Evolutionary conservation across 306 rosid genomes (phyloP), one percentile per base, ranked within the genome.

Genomic region (Sindora glabra): DNA sequence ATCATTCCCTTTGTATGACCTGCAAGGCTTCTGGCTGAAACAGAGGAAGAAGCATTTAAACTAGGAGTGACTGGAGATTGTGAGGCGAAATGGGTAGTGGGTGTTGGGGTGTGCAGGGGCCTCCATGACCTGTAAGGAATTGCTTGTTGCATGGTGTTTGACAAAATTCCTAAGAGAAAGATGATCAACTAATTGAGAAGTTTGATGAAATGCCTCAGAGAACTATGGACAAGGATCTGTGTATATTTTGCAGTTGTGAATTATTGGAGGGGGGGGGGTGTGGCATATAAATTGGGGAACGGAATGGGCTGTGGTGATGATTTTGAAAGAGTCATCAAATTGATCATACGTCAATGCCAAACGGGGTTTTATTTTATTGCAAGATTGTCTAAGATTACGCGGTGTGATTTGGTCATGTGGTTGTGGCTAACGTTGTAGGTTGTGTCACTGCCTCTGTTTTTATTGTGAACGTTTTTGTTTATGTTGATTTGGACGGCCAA

Each of bases 61-160:
- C n/a, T n/a, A n/a, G 3, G 64, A 32, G 33, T 2, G 3, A 26
- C 42, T 4, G 22, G 15, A 8, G 13, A 33, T n/a, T 37, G 55
- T 18, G 58, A 65, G 36, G 1, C 40, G 23, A 59, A 59, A 50
- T 44, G 56, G 57, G 57, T 5, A n/a, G 48, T 60, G 15, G 48
- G 14, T 72, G 53, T 42, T 62, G 34, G 23, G 56, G 32, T 25
- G 59, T 71, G 72, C 7, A 57, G 68, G 3, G 78, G 67, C 3
- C 5, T 54, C 87, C 87, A 81, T 50, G 91, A 75, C 10, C 73
- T 62, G 71, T 70, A 87, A 17, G 95, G 95, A 41, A 87, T 87
- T 10, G 95, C 92, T 67, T 84, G 81, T 39, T 87, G 77, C 95
- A 87, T 87, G 14, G 5, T 49, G 48, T 22, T n/a, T 19, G 59